Conservation (phyloP, 1,139 yeast species). For the Candida sanyaensis region DNA sequence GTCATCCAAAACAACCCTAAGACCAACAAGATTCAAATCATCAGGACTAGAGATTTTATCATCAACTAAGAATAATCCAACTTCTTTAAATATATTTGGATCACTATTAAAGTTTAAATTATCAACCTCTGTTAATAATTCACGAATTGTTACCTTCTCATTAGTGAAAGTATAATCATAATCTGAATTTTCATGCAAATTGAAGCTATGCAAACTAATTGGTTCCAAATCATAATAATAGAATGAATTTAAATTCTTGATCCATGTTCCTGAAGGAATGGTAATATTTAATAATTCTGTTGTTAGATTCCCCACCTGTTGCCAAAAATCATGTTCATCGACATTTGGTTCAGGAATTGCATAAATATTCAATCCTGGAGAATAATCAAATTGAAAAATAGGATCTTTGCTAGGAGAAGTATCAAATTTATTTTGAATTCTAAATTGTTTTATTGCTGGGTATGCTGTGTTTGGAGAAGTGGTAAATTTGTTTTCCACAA, state of each 20-base stretch:
- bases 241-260: conserved; percentile 22
- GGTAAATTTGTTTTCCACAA: conserved; percentile 25
- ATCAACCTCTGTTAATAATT: conserved; percentile 13
- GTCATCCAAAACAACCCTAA: conserved; percentile 29
- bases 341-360: conserved; percentile 22
- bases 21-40: conserved; percentile 38
- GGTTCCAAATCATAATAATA: conserved; percentile 16
- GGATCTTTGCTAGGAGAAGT: conserved; percentile 10
- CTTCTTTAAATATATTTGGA: conserved; percentile 24
- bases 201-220: conserved; percentile 7
- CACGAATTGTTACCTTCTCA: conserved; percentile 17
- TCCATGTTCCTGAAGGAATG: conserved; percentile 20
- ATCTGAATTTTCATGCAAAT: background rate
- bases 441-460: conserved; percentile 20
- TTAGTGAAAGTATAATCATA: conserved; percentile 18
- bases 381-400: conserved; percentile 27
- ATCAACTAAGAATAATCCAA: conserved; percentile 38
- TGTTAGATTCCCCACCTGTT: conserved; percentile 21
- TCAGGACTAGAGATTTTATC: conserved; percentile 23
- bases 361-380: conserved; percentile 28
- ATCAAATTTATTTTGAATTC: conserved; percentile 23
- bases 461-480: conserved; percentile 1
- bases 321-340: conserved; percentile 21
- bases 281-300: conserved; percentile 18
- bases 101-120: conserved; percentile 10